Evolutionary conservation across 2,329 filamentous ascomycete species (phyloP).

Genomic region (Fusarium palustre): DNA sequence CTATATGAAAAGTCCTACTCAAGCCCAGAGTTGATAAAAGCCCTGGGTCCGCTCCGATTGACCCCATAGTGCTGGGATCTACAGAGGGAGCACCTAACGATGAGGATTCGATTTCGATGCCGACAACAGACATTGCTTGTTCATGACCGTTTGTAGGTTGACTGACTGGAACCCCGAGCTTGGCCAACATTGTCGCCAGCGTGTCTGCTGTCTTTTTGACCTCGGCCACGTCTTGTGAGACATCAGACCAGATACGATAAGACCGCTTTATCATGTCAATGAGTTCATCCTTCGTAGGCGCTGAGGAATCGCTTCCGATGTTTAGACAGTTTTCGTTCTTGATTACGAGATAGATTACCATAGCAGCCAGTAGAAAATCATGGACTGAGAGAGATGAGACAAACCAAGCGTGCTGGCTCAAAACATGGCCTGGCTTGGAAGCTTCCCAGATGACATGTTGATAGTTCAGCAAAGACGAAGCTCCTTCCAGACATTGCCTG

Average conservation of each 20-base stretch:
- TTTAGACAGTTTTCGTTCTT: slow-evolving; percentile 58
- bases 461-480: slow-evolving; percentile 60
- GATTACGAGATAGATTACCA: slow-evolving; percentile 67
- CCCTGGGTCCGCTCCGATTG: slow-evolving; percentile 35
- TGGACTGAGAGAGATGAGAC: slow-evolving; percentile 68
- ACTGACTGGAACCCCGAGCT: slow-evolving; percentile 52
- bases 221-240: slow-evolving; percentile 54
- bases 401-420: slow-evolving; percentile 67
- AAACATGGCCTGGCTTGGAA: slow-evolving; percentile 64
- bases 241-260: slow-evolving; percentile 58
- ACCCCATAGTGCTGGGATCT: slow-evolving; percentile 39
- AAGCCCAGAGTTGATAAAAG: slow-evolving; percentile 41
- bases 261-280: slow-evolving; percentile 57
- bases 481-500: slow-evolving; percentile 62
- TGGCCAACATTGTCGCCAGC: slow-evolving; percentile 59
- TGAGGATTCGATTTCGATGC: slow-evolving; percentile 23
- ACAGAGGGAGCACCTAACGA: slow-evolving; percentile 37
- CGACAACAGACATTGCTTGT: slow-evolving; percentile 4
- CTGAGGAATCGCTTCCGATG: slow-evolving; percentile 46
- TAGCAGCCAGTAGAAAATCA: slow-evolving; percentile 71
- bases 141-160: slow-evolving; percentile 11
- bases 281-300: slow-evolving; percentile 55
- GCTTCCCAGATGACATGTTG: slow-evolving; percentile 62
- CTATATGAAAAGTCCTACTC: slow-evolving; percentile 29
- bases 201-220: slow-evolving; percentile 61